A percentile compares a stretch with the other conserved stretches of the same genome.
Evolutionary conservation across 2,329 filamentous ascomycete genomes (phyloP).

Genomic region (Curvularia eragrostidis): DNA sequence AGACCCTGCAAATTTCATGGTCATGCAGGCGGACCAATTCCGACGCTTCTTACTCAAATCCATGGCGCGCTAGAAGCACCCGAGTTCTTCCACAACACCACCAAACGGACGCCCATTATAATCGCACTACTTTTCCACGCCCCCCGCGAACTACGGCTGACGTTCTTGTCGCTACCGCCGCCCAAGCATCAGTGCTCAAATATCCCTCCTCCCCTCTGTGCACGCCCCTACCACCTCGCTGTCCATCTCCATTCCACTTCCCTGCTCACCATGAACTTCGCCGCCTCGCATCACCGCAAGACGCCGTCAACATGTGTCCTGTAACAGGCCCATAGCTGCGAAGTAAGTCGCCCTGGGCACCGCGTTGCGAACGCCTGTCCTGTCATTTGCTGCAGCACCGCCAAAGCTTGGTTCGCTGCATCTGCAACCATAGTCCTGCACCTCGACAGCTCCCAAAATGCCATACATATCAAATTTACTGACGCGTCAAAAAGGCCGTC

Average conservation of each 20-base stretch:
- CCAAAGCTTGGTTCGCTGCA: conserved; percentile 11
- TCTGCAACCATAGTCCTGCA: conserved; percentile 7
- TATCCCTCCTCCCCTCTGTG: conserved; percentile 3
- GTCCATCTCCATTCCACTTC: background rate
- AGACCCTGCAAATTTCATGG: conserved; percentile 10
- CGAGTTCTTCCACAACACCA: conserved; percentile 24
- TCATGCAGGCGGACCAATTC: conserved; percentile 20
- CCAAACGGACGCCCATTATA: conserved; percentile 16
- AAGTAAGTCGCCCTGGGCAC: conserved; percentile 24
- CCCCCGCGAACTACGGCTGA: conserved; percentile 17
- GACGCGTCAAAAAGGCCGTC: conserved; percentile 18
- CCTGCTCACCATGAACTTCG: conserved; percentile 30
- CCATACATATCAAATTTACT: conserved; percentile 7
- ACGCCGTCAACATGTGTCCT: conserved; percentile 38
- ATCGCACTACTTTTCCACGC: conserved; percentile 13
- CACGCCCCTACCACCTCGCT: conserved; percentile 6
- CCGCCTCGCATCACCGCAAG: conserved; percentile 37
- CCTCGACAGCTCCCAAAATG: background rate
- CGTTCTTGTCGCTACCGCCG: conserved; percentile 29
- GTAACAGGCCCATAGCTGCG: conserved; percentile 34
- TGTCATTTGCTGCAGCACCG: conserved; percentile 7
- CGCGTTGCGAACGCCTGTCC: conserved; percentile 1
- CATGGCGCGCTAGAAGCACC: conserved; percentile 17
- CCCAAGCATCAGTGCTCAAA: conserved; percentile 19
- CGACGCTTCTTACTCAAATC: conserved; percentile 11